Evolutionary conservation across 495 filamentous ascomycete species (phyloP), one percentile per base, ranked within the genome.

Genomic region (Daldinia grandis): DNA sequence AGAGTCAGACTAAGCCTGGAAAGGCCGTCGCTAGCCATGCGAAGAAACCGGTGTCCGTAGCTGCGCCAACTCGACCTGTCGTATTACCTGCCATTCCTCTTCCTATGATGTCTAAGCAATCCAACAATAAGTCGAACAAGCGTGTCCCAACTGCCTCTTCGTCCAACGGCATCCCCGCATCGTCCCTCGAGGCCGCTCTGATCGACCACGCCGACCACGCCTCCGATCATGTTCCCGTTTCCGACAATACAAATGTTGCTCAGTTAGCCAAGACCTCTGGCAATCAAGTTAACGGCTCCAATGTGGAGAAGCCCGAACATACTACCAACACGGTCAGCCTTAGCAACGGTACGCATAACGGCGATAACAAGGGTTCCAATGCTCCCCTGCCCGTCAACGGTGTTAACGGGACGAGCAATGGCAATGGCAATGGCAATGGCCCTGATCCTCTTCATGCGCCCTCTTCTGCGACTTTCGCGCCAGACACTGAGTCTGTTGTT

Each of bases 11-110:
- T 7, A 77, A 69, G 59, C 70, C 73, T 59, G 62, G 44, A 60
- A 72, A 66, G 63, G 65, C 68, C n/a, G 60, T 49, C 63, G 58
- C 73, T 35, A 68, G 68, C 28, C 62, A 69, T 66, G 44, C 68
- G 57, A 77, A 74, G 50, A 75, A 73, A 47, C 69, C 64, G 40
- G 38, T 51, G 24, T 42, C 66, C 21, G 62, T 58, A 14, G 37
- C 35, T 51, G 57, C 56, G 35, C 31, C 55, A 25, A 49, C 63
- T 15, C 79, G 78, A 59, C 77, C 76, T 19, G 53, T 73, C 27
- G 75, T 79, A 6, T 58, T 81, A 5, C 79, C 80, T 57, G 80
- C 78, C 15, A 80, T 82, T 47, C 80, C 80, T 14, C 69, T 82
- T 40, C 67, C 79, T 17, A 78, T 79, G 50, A 76, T 81, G 30